Evolutionary conservation across 345 rosid genomes (phyloP).

Genomic region (Eucalyptus marginata): DNA sequence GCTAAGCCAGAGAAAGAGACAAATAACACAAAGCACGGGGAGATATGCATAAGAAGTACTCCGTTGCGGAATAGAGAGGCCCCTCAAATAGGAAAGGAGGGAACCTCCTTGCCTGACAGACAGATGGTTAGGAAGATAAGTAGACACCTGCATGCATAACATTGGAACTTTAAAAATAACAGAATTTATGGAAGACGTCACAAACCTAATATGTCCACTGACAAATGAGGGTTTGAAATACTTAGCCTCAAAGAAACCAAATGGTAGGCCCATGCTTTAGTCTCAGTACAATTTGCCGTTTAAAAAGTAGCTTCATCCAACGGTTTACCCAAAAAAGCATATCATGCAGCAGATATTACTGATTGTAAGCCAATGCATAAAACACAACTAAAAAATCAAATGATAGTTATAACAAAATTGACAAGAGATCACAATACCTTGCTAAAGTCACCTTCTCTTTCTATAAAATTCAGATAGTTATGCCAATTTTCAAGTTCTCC

Average conservation of each 20-base stretch:
- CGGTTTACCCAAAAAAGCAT: slow-evolving; percentile 94
- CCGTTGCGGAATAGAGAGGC: slow-evolving; percentile 71
- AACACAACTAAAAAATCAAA: slow-evolving; percentile 54
- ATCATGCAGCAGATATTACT: slow-evolving; percentile 93
- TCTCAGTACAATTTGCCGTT: slow-evolving; percentile 93
- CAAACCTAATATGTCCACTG: slow-evolving; percentile 63
- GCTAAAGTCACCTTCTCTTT: slow-evolving; percentile 72
- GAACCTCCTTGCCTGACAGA: slow-evolving; percentile 94
- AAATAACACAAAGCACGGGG: slow-evolving; percentile 42
- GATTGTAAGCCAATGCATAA: slow-evolving; percentile 75
- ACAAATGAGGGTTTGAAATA: slow-evolving; percentile 80
- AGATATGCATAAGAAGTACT: slow-evolving; percentile 84
- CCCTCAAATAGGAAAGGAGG: slow-evolving; percentile 83
- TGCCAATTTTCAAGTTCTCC: slow-evolving; percentile 99
- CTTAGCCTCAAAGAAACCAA: slow-evolving; percentile 97
- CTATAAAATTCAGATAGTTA: slow-evolving; percentile 71
- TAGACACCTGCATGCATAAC: slow-evolving; percentile 97
- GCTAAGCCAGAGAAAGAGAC: slow-evolving; percentile 1
- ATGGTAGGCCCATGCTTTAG: slow-evolving; percentile 83
- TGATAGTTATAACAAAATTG: slow-evolving; percentile 17
- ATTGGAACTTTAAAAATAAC: slow-evolving; percentile 60
- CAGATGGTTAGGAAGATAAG: slow-evolving; percentile 94
- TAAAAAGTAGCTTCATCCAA: slow-evolving; percentile 97
- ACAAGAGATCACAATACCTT: slow-evolving; percentile 62
- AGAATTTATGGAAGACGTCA: slow-evolving; percentile 25